Conservation (phyloP, 2,329 filamentous ascomycete genomes). For the Nemania abortiva region DNA sequence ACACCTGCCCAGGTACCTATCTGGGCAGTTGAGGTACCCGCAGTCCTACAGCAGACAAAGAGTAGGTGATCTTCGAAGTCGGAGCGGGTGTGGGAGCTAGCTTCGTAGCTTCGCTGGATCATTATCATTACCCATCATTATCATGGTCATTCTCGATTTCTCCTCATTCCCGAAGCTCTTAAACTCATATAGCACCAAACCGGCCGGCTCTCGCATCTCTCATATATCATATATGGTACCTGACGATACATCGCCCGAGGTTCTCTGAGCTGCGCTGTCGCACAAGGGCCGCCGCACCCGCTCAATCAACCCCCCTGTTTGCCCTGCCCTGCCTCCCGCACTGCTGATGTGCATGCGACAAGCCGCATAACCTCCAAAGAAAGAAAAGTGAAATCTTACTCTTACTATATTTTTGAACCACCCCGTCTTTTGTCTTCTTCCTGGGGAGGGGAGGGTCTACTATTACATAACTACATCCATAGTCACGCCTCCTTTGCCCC, state of each 20-base stretch:
- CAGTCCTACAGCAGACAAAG: slow-evolving; percentile 16
- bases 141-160: slow-evolving; percentile 15
- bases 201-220: slow-evolving; percentile 12
- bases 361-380: slow-evolving; percentile 44
- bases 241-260: not conserved
- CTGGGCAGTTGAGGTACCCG: not conserved
- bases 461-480: too few species aligned
- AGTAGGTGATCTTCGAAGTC: slow-evolving; percentile 29
- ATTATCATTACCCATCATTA: not conserved
- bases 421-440: slow-evolving; percentile 25
- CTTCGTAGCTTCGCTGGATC: slow-evolving; percentile 13
- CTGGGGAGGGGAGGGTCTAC: slow-evolving; percentile 9
- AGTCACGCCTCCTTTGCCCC: slow-evolving; percentile 13
- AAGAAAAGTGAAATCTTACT: slow-evolving; percentile 43
- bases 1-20: not conserved
- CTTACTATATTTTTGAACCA: slow-evolving; percentile 39
- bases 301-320: slow-evolving; percentile 34
- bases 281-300: slow-evolving; percentile 32
- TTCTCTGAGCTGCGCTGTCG: slow-evolving; percentile 26
- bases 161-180: slow-evolving; percentile 5
- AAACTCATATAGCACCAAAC: slow-evolving; percentile 8
- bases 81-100: slow-evolving; percentile 15
- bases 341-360: slow-evolving; percentile 43
- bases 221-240: not conserved
- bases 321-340: slow-evolving; percentile 35